phyloP scores from a whole-genome alignment of 2,329 filamentous ascomycete genomes.

The Fusarium chuoi region DNA sequence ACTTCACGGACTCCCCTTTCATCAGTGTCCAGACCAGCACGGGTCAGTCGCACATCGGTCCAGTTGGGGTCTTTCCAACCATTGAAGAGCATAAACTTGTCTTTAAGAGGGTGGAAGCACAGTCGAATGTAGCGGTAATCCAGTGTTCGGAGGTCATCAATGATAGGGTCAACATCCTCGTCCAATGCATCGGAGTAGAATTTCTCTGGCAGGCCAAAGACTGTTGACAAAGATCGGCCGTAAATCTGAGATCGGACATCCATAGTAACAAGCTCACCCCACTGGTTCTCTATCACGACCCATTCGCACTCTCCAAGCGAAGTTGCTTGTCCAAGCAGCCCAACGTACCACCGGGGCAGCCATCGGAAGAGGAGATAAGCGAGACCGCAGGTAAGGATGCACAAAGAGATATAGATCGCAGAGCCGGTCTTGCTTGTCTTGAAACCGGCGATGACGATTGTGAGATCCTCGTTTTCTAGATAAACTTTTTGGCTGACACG shows the following conservation, averaged over 20 bases:
- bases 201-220: conserved; percentile 76
- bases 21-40: conserved; percentile 85
- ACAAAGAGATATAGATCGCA: conserved; percentile 75
- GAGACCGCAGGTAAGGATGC: conserved; percentile 77
- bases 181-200: conserved; percentile 63
- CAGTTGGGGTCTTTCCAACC: conserved; percentile 96
- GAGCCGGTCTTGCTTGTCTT: conserved; percentile 78
- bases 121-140: conserved; percentile 96
- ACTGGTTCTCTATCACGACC: conserved; percentile 98
- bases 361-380: conserved; percentile 88
- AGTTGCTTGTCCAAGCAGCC: conserved; percentile 74
- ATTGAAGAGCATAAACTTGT: conserved; percentile 86
- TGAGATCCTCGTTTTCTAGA: conserved; percentile 92
- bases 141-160: conserved; percentile 78
- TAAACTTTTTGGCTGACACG: conserved; percentile 90
- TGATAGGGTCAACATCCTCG: conserved; percentile 76
- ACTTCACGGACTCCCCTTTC: conserved; percentile 84
- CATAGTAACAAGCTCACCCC: conserved; percentile 89
- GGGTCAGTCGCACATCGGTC: conserved; percentile 79
- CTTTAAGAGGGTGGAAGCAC: conserved; percentile 87
- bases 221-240: conserved; percentile 66
- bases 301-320: conserved; percentile 82
- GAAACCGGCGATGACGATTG: conserved; percentile 93
- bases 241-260: conserved; percentile 66
- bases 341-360: conserved; percentile 88